Evolutionary conservation across 1,284 basidiomycete genomes (phyloP), one percentile per base, ranked within the genome.

Genomic region (Flammula alnicola): DNA sequence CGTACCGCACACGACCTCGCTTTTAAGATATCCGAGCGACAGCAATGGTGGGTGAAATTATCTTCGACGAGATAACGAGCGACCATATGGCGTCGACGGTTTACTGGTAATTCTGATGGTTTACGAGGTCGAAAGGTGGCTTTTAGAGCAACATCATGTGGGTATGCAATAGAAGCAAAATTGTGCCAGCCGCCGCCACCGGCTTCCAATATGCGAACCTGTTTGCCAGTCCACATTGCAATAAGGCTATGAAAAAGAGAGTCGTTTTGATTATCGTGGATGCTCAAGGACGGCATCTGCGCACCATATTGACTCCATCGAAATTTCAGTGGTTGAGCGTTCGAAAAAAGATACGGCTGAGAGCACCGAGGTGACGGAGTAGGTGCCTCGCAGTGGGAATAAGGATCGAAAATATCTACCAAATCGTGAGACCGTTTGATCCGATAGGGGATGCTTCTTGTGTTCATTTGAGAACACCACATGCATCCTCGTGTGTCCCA

Each of bases 41-140:
- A 10, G 19, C 20, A 16, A 32, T 12, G 22, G 30, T 38, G 22
- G 11, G 25, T 16, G 44, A 23, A 49, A 41, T 33, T 20, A 40
- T 20, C 32, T 9, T 41, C 22, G 43, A 33, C 20, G 45, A 29
- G 55, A 56, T 50, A 53, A 46, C 51, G 37, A 23, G 22, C 16
- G 23, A 48, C 51, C 55, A 56, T 56, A 50, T 56, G 55, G 55
- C 20, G 7, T n/a, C 49, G 35, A 27, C 41, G 22, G 31, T 19
- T 37, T 22, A 35, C 31, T 30, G 29, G 37, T 22, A 39, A 33
- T 41, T 27, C 11, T 37, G 36, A 47, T 33, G 38, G 35, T 20
- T 39, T 20, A 30, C 33, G 37, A 47, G 51, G 55, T 49, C 36
- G 20, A 38, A 56, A 43, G 39, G 49, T 46, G 51, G 51, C 26